Evolutionary conservation across 805 yeast genomes (phyloP), one percentile per base, ranked within the genome.

Genomic region (Cyberlindnera xylosilytica): DNA sequence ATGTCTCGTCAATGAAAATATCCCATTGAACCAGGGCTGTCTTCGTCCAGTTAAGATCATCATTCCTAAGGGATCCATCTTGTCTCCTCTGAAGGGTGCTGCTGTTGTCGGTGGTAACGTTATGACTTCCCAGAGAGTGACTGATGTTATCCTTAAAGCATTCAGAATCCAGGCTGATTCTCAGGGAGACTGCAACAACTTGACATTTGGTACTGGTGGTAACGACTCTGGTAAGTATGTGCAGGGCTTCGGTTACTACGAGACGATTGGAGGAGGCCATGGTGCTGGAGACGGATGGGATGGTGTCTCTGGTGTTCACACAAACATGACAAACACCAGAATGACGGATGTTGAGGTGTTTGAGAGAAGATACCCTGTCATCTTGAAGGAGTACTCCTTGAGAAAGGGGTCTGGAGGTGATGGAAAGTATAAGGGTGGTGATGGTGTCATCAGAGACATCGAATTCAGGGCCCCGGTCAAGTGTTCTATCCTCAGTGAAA

Each of bases 31-130:
- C 51, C 74, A 75, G 53, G 82, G 82, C 8, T 78, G 79, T 51
- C 60, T 74, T 45, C 62, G 62, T 40, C 78, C 78, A 1, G 67
- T 73, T 32, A 20, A 78, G 7, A 79, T 91, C 20, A 65, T 64
- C 2, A 76, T 83, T 36, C 90, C 90, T 4, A 68, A 70, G 34
- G 76, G 76, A 9, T 76, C 84, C 3, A 64, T 85, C 13, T 66
- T 93, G 12, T 74, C 83, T 20, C 97, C 98, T 2, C 76, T 81
- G 16, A 74, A 74, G 29, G 91, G 86, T 13, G 91, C 95, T 36
- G 99, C 97, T 2, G 95, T 88, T 28, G 97, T 91, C 16, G 93
- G 90, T 34, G 97, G 97, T 8, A 91, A 91, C 61, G 98, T 91
- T 7, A 84, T 90, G 65, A 91, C 98, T 1, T 84, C 97, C 1